These are phyloP conservation scores for Testicularia cyperi DNA, from an alignment of 1,284 basidiomycete genomes.

Conservation along the genomic window DNA sequence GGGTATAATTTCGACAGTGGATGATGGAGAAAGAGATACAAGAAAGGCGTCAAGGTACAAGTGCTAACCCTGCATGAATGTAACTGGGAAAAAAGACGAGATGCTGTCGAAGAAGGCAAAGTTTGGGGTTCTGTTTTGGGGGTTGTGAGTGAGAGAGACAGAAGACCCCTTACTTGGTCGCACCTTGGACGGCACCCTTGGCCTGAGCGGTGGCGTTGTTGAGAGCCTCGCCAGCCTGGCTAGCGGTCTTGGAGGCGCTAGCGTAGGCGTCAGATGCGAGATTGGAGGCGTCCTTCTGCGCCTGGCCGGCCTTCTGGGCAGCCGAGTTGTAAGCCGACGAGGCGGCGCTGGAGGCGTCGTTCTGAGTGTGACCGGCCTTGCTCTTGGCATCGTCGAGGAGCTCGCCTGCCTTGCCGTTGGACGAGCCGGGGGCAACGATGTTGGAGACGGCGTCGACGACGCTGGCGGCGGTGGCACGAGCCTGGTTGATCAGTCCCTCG, in stretches of 20 bases:
- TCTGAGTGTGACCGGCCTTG: conserved; percentile 15
- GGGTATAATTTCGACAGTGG: too few relatives aligned
- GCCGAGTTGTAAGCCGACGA: conserved; percentile 13
- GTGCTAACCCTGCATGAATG: too few relatives aligned
- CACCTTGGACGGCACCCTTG: conserved; percentile 27
- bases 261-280: conserved; percentile 12
- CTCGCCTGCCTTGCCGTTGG: conserved; percentile 37
- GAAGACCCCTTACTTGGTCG: conserved; percentile 32
- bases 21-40: neutral
- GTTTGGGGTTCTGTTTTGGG: too few relatives aligned
- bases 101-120: too few relatives aligned
- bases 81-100: too few relatives aligned
- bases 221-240: conserved; percentile 27
- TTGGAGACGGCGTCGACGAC: conserved; percentile 32
- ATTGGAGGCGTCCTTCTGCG: conserved; percentile 12
- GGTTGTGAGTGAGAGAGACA: too few relatives aligned
- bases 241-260: conserved; percentile 19
- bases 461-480: conserved; percentile 27
- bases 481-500: conserved; percentile 30
- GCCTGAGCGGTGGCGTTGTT: conserved; percentile 38
- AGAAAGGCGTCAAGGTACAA: too few relatives aligned
- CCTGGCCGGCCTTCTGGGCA: conserved; percentile 22
- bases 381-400: conserved; percentile 28
- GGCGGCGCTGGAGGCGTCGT: conserved; percentile 8
- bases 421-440: conserved; percentile 27